Evolutionary conservation across 2,329 filamentous ascomycete genomes (phyloP), one percentile per base, ranked within the genome.

Genomic region (Xylaria sp.): DNA sequence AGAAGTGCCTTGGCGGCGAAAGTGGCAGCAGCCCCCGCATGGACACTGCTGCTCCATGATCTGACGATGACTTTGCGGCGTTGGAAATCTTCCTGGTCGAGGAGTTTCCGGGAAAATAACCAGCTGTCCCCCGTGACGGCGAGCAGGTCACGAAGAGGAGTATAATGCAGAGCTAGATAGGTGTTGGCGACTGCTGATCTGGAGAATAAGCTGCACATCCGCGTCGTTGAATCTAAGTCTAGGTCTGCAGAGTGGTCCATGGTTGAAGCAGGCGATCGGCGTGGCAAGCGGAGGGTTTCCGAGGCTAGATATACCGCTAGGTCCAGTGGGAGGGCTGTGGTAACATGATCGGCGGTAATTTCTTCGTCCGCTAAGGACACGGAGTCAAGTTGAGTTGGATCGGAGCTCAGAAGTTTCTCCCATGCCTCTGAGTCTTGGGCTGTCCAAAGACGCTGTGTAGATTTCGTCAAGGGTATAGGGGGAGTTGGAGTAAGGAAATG

Each of bases 81-180:
- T 50, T 77, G 71, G 69, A 85, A 89, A 11, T 78, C 74, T 29
- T 79, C 78, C 1, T 77, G 74, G 4, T 80, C 77, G 1, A 81
- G 75, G 5, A 88, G 77, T 71, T 89, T 89, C 61, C 83, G 81
- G 57, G 83, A 82, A 72, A 88, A 87, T 22, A 86, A 79, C 86
- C 86, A 89, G 59, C 82, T 86, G 67, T 88, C 83, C 54, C 87
- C 86, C 31, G 84, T 84, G 7, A 89, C 85, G 11, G 86, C 85
- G 20, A 89, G 80, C 0, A 89, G 81, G 69, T 84, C 83, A 67
- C 84, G 82, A 4, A 89, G 81, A n/a, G 87, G 87, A 0, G 86
- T 88, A 72, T 86, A 80, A 69, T 88, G 81, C 1, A 89, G 78
- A 1, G 87, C 86, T 20, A 88, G 77, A 73, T 88, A 88, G 0